Evolutionary conservation across 2,329 filamentous ascomycete species (phyloP), one percentile per base, ranked within the genome.

Genomic region (Fusarium longipes): DNA sequence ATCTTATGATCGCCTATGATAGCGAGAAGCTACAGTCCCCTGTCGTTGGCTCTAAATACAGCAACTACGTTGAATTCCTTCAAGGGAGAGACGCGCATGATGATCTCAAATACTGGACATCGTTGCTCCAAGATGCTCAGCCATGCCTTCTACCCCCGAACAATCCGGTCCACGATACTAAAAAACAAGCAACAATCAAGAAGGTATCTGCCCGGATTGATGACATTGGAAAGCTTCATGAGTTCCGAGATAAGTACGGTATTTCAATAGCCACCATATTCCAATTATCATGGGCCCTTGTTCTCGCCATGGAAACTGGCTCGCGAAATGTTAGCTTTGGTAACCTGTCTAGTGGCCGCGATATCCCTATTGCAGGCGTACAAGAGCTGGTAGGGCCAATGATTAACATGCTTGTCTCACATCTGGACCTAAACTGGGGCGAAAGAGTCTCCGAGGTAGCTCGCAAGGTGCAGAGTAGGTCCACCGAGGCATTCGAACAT

Each of bases 101-200:
- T 20, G 47, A 50, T 50, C 33, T 50, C n/a, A n/a, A 39, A 20
- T 50, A 50, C 27, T 50, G 47, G 47, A 50, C 15, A 18, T 20
- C 33, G 12, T 17, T 50, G 7, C 33, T 50, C 6, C 24, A 29
- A 25, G 33, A 38, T 38, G 47, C 47, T 18, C 33, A 50, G 33
- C 47, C 33, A 12, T 50, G 47, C 27, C 20, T 50, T 36, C 25
- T 50, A 11, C 15, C 47, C 8, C 47, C 33, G 3, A 35, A 29
- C 11, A 14, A 29, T 25, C 47, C 32, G 15, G 10, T 15, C n/a
- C 47, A 38, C 18, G 47, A 20, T 7, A 10, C 47, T 15, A 11
- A n/a, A 14, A 20, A 36, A 18, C 47, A 50, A 25, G 24, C 47
- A 27, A 25, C 22, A 20, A 33, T 49, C 8, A 33, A 25, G 7